Evolutionary conservation across 2,329 filamentous ascomycete species (phyloP), one percentile per base, ranked within the genome.

Genomic region (Paraphaeosphaeria sporulosa): DNA sequence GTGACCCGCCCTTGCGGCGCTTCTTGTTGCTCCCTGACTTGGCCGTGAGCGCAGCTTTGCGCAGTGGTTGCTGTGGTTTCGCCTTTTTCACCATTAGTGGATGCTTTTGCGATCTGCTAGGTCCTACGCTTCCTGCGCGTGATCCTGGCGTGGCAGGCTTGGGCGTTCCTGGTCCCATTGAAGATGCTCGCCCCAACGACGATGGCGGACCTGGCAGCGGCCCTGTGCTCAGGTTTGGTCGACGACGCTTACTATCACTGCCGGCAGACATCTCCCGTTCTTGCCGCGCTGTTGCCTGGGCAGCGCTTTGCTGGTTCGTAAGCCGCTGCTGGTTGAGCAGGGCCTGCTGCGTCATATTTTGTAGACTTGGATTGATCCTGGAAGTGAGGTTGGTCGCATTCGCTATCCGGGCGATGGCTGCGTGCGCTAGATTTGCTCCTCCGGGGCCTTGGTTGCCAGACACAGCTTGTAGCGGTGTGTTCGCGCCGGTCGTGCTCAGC

Each of bases 101-200:
- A 61, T 84, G 81, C 66, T 84, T 84, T 69, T 58, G 73, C 68
- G 64, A 73, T 70, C 62, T 80, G 10, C 52, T 55, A 5, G 87
- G 87, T 13, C 86, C 86, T 3, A 82, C 84, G 63, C 86, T 89
- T 46, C 86, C 86, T 2, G 86, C 85, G n/a, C 87, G 86, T 40
- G 82, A 84, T 8, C 71, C 75, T 71, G 75, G 84, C 0, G 87
- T 88, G 6, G 75, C 71, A 8, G 84, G 80, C 69, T 89, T 89
- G 4, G 87, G 87, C 1, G 87, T 89, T n/a, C 86, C 86, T 19
- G 86, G 87, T 0, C 87, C 87, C 13, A 87, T 77, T 0, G 87
- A 89, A 0, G 85, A 84, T 71, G 89, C 87, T 7, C 87, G 83
- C 3, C 67, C 73, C 8, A 89, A 80, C 19, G 85, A 87, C 9